Evolutionary conservation across 2,329 filamentous ascomycete species (phyloP).

Genomic region (Beauveria rudraprayagi): DNA sequence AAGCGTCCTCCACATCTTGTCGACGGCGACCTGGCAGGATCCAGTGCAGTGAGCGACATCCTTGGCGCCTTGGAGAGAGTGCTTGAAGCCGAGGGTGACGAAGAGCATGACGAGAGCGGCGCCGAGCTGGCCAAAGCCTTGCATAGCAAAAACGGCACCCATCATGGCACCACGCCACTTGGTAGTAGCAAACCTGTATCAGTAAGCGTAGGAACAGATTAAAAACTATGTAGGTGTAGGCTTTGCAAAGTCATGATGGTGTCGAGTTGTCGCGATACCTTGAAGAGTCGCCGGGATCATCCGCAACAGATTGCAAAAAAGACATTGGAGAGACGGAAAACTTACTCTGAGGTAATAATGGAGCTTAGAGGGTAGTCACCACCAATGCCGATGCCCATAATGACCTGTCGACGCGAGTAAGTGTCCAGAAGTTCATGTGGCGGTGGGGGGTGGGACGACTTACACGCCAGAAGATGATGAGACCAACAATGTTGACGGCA

Average conservation of each 20-base stretch:
- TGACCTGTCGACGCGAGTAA: conserved; percentile 29
- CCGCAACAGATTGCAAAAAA: too few relatives aligned
- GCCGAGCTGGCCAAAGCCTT: conserved; percentile 71
- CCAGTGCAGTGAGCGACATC: conserved; percentile 45
- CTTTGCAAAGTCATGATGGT: too few relatives aligned
- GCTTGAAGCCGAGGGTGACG: conserved; percentile 62
- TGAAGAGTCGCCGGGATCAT: too few relatives aligned
- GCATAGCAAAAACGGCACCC: conserved; percentile 80
- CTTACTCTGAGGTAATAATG: conserved; percentile 74
- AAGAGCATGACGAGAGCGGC: conserved; percentile 72
- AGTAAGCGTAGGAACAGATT: too few relatives aligned
- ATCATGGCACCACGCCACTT: conserved; percentile 85
- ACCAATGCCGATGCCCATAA: conserved; percentile 48
- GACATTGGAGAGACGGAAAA: not conserved
- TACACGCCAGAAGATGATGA: conserved; percentile 69
- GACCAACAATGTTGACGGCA: conserved; percentile 53
- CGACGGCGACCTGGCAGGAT: conserved; percentile 42
- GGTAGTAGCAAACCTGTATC: conserved; percentile 57
- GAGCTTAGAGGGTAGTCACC: conserved; percentile 71
- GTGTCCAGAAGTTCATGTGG: fast-evolving
- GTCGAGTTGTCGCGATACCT: too few relatives aligned
- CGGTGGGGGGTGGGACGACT: not conserved
- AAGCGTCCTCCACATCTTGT: conserved; percentile 81
- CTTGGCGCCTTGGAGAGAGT: conserved; percentile 45
- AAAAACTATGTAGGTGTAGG: too few relatives aligned